These are phyloP conservation scores for Ophiostoma piceae DNA, from an alignment of 2,329 filamentous ascomycete species.

Conservation along the genomic window DNA sequence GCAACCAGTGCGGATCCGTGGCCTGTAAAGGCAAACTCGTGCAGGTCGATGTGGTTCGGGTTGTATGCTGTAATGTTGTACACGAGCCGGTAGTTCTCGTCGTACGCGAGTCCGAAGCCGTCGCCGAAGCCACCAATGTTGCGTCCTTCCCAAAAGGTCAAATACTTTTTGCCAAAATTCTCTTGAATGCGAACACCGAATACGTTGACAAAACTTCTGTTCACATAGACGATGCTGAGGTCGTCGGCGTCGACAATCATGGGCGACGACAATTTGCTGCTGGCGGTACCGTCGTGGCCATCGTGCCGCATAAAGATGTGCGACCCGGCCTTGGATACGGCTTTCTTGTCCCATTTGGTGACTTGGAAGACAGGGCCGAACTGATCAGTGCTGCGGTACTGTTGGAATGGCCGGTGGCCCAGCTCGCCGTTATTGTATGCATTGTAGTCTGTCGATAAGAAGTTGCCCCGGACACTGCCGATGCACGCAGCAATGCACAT, in stretches of 20 bases:
- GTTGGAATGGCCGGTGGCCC: constrained; percentile 20
- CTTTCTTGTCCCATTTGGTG: constrained; percentile 20
- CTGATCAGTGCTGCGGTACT: constrained; percentile 18
- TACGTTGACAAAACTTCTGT: constrained; percentile 19
- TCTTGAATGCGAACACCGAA: constrained; percentile 23
- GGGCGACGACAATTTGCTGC: constrained; percentile 17
- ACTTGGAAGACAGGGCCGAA: constrained; percentile 21
- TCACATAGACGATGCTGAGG: constrained; percentile 20
- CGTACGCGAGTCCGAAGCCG: constrained; percentile 20
- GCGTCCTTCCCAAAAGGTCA: constrained; percentile 23
- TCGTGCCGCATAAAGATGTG: constrained; percentile 25
- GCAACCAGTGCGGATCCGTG: constrained; percentile 50
- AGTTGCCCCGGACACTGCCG: background rate
- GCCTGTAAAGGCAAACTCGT: constrained; percentile 52
- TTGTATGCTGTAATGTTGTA: constrained; percentile 37
- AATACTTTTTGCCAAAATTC: constrained; percentile 19
- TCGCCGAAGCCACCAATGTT: constrained; percentile 19
- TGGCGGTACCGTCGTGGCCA: constrained; percentile 15
- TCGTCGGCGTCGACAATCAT: constrained; percentile 21
- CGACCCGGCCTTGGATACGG: constrained; percentile 16
- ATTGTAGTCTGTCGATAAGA: constrained; percentile 18
- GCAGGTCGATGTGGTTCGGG: constrained; percentile 47
- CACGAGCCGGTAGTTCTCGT: constrained; percentile 20
- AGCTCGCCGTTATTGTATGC: constrained; percentile 21
- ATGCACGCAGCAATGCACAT: background rate